Evolutionary conservation across 1,139 yeast species (phyloP).

Genomic region (Geotrichum klebahnii): DNA sequence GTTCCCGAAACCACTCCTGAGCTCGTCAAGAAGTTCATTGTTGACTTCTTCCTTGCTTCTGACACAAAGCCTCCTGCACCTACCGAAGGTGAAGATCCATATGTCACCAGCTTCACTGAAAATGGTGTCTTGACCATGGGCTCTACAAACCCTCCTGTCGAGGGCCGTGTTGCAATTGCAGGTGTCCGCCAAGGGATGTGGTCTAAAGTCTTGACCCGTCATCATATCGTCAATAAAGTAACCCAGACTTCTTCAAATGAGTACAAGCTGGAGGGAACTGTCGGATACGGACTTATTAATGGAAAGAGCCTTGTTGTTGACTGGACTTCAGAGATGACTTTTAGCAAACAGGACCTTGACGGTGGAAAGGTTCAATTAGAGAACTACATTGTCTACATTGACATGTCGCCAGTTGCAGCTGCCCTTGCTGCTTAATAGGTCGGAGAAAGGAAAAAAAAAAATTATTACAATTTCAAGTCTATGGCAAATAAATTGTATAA

Average conservation of each 20-base stretch:
- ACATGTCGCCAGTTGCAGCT: conserved; percentile 28
- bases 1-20: conserved; percentile 7
- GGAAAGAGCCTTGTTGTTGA: conserved; percentile 29
- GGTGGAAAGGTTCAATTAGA: conserved; percentile 25
- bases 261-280: conserved; percentile 34
- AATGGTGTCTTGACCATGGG: conserved; percentile 30
- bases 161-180: conserved; percentile 23
- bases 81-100: conserved; percentile 26
- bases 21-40: conserved; percentile 26
- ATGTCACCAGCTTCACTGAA: conserved; percentile 28
- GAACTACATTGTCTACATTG: conserved; percentile 34
- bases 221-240: conserved; percentile 31
- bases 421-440: too few species aligned
- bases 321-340: conserved; percentile 32
- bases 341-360: conserved; percentile 19
- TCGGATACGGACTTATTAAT: conserved; percentile 31
- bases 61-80: conserved; percentile 32
- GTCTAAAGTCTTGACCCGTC: conserved; percentile 31
- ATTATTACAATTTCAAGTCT: too few species aligned
- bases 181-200: conserved; percentile 33
- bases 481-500: too few species aligned
- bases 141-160: conserved; percentile 23
- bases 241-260: conserved; percentile 24
- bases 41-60: conserved; percentile 30
- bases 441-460: too few species aligned